Conservation (phyloP, 805 yeast genomes). For the Ogataea nitratoaversa region DNA sequence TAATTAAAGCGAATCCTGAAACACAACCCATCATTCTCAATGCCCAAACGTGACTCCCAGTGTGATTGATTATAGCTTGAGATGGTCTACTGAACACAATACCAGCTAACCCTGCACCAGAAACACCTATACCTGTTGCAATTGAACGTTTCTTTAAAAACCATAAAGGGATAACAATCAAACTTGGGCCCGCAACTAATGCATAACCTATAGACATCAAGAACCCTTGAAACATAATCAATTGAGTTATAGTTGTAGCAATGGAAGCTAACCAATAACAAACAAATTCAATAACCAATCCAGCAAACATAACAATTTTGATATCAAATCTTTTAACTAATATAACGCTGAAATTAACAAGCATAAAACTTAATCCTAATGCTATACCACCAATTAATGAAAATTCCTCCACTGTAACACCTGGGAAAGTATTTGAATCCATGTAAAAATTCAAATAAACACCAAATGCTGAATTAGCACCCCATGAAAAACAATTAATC, state of each 20-base stretch:
- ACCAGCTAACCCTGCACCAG: conserved; percentile 55
- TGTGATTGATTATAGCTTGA: conserved; percentile 36
- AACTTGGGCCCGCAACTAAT: conserved; percentile 31
- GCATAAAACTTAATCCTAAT: conserved; percentile 53
- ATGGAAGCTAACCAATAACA: conserved; percentile 43
- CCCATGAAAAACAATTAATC: conserved; percentile 45
- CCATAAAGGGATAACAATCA: conserved; percentile 46
- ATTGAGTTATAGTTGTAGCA: conserved; percentile 37
- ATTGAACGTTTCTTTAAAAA: conserved; percentile 39
- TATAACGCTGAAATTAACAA: conserved; percentile 52
- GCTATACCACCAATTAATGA: conserved; percentile 55
- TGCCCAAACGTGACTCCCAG: conserved; percentile 45
- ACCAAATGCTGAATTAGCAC: conserved; percentile 50
- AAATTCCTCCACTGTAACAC: conserved; percentile 47
- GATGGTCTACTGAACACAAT: conserved; percentile 40
- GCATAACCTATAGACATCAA: conserved; percentile 42
- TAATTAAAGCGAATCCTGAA: conserved; percentile 19
- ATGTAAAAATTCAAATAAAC: conserved; percentile 49
- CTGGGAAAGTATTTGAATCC: conserved; percentile 37
- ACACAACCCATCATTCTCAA: conserved; percentile 39
- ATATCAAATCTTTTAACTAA: conserved; percentile 48
- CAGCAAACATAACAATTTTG: conserved; percentile 39
- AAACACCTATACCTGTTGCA: conserved; percentile 45
- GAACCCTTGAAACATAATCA: conserved; percentile 47
- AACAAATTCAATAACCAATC: conserved; percentile 36